Base-by-base conservation (phyloP, 2,329 filamentous ascomycete species). In the Raffaelea albimanens region DNA sequence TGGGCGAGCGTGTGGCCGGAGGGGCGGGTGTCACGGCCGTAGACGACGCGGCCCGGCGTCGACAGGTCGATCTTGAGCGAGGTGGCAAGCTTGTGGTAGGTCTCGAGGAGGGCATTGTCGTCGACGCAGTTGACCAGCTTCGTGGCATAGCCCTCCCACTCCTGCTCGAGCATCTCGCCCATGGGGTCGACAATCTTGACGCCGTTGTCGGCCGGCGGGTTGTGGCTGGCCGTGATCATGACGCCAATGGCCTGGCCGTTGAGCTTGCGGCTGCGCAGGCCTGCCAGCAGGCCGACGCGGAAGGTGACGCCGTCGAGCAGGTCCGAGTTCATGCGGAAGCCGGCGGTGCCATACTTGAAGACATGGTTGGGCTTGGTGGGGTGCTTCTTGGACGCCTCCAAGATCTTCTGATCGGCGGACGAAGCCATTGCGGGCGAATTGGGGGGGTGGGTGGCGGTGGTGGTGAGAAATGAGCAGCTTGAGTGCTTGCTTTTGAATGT, bases 131-230 rank as follows among this genome's bases (percentile, higher is more conserved):
- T 98, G 61, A 95, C 90, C 53, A 98, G 82, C 58, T 78, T 78
- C 33, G 93, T 97, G 46, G 90, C 89, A 64, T 90, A 83, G 34
- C 74, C 72, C 69, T 98, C 93, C 93, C 93, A 98, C 52, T 91
- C 86, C 65, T 90, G 83, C 78, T 94, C 88, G 44, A 95, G 77
- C 93, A 97, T 97, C 66, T 97, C 93, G 55, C 93, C 91, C 83
- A 95, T 85, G 13, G 93, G 93, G 66, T 98, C 93, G 53, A 98
- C 88, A 57, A 98, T 80, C 76, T 95, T 95, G 64, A 95, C 85
- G 45, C 89, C 89, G 65, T 95, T 95, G 68, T 95, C 89, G 57
- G 80, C 76, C 31, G 89, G 84, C 18, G 87, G 87, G 68, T 95
- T 95, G 73, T 95, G 89, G 60, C 87, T 94, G 53, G 89, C 89